A percentile compares a stretch with the other conserved stretches of the same genome.
phyloP scores from a whole-genome alignment of 225 moss, liverwort and hornwort genomes.

The Polytrichum formosum region DNA sequence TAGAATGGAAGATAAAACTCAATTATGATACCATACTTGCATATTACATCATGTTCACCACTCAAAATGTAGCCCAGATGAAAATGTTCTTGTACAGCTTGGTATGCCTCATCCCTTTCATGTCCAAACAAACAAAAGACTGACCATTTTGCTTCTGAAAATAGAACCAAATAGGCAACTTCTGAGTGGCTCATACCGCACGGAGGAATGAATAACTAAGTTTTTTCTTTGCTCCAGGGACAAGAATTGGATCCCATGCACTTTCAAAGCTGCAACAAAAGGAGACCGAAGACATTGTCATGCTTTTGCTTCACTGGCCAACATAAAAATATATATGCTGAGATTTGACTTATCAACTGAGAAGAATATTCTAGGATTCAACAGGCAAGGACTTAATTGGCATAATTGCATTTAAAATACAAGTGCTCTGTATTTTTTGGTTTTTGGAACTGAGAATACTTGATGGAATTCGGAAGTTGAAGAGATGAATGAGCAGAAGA shows the following conservation, averaged over 20 bases:
- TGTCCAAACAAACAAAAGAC: not conserved
- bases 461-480: not conserved
- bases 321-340: no score
- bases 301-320: conserved; percentile 1
- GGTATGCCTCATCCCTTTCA: not conserved
- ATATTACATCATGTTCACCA: no score
- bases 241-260: conserved; percentile 86
- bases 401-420: no score
- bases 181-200: conserved; percentile 37
- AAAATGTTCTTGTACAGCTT: not conserved
- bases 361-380: not conserved
- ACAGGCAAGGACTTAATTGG: not conserved
- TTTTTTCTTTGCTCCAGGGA: conserved; percentile 61
- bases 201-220: conserved; percentile 85
- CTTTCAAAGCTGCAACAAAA: conserved; percentile 67
- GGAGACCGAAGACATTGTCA: conserved; percentile 6
- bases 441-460: not conserved
- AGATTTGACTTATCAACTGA: no score
- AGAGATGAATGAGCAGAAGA: not conserved
- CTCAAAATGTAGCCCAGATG: no score
- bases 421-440: no score
- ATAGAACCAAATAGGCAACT: not conserved
- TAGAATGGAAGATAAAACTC: no score
- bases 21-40: no score
- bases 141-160: not conserved